phyloP scores from a whole-genome alignment of 2,329 filamentous ascomycete species.

The Colletotrichum spaethianum region DNA sequence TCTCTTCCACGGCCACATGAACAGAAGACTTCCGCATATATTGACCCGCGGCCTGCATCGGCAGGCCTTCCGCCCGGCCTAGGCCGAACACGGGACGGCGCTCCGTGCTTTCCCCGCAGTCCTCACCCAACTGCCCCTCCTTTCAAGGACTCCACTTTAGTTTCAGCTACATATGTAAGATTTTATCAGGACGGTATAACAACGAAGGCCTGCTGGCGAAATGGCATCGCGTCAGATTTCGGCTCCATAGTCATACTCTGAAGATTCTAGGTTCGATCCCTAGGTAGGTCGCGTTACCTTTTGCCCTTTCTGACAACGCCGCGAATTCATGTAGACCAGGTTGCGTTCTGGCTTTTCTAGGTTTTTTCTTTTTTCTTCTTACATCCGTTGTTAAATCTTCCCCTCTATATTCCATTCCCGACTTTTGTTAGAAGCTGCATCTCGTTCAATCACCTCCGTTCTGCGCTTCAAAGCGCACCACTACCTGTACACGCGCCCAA shows the following conservation, averaged over 20 bases:
- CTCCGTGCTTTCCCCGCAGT: not conserved
- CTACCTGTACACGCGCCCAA: not conserved
- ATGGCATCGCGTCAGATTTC: constrained; percentile 42
- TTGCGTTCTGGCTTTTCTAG: too few species aligned
- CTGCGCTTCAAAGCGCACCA: not conserved
- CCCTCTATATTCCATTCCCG: too few species aligned
- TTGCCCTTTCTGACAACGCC: not conserved
- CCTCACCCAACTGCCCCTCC: too few species aligned
- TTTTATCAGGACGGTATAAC: rapidly evolving
- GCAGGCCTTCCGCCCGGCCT: not conserved
- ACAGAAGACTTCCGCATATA: not conserved
- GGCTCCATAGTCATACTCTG: constrained; percentile 33
- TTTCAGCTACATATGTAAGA: rapidly evolving
- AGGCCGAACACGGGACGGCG: constrained; percentile 9
- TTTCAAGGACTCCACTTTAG: not conserved
- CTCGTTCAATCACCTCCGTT: not conserved
- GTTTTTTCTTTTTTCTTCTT: not conserved
- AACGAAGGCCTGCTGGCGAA: constrained; percentile 38
- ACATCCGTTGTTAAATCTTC: not conserved
- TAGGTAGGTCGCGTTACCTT: constrained; percentile 23
- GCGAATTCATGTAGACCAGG: too few species aligned
- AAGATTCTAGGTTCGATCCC: constrained; percentile 41
- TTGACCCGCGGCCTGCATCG: not conserved
- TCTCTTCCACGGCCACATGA: not conserved
- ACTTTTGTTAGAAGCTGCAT: not conserved